Conservation (phyloP, 805 yeast genomes). For the Saccharomycopsis capsularis region DNA sequence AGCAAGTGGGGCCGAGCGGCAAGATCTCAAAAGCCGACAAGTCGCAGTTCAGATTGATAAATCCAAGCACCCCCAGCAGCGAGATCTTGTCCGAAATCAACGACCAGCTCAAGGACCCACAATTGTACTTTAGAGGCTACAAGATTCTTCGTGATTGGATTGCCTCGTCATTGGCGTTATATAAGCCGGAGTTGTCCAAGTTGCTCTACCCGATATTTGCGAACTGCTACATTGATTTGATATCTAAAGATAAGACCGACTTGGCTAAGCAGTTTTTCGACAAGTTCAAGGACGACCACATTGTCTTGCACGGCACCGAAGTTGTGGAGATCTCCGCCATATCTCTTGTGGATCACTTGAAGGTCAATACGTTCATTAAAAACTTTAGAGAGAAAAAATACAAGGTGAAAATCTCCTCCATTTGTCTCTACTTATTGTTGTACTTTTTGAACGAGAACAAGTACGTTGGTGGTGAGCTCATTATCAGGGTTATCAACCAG, state of each 20-base stretch:
- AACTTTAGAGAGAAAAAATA: conserved; percentile 70
- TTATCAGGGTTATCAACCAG: conserved; percentile 81
- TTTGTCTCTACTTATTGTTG: conserved; percentile 75
- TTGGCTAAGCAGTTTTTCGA: conserved; percentile 73
- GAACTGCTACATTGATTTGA: conserved; percentile 76
- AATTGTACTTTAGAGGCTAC: conserved; percentile 73
- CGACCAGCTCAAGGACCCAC: conserved; percentile 49
- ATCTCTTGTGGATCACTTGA: conserved; percentile 70
- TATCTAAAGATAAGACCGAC: conserved; percentile 50
- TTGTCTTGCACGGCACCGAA: conserved; percentile 71
- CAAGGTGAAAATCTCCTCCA: conserved; percentile 67
- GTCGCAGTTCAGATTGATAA: conserved; percentile 1
- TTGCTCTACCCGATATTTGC: conserved; percentile 89
- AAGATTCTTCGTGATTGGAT: conserved; percentile 80
- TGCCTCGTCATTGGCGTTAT: conserved; percentile 83
- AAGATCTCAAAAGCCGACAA: neutral
- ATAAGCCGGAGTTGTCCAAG: conserved; percentile 78
- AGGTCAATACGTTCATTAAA: conserved; percentile 75
- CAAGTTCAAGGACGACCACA: conserved; percentile 65
- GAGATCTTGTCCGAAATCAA: conserved; percentile 24
- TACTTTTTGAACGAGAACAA: conserved; percentile 90
- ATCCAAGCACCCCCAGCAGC: conserved; percentile 6
- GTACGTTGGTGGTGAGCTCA: conserved; percentile 81
- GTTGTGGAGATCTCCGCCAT: conserved; percentile 65
- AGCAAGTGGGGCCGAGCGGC: neutral